phyloP scores from a whole-genome alignment of 106 monocot genomes.

The Cymbidium sinense region DNA sequence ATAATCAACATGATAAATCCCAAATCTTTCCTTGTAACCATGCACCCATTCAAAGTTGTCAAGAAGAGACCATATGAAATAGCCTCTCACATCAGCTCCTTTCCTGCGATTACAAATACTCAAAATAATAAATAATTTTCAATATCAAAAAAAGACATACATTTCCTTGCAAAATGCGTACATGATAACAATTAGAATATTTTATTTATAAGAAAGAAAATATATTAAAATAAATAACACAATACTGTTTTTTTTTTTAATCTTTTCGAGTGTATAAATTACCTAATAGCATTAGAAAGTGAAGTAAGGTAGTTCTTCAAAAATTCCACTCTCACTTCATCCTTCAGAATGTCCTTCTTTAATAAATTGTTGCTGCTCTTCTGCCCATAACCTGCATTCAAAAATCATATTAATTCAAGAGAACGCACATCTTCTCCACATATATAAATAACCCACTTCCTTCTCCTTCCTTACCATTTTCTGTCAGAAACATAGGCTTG shows the following conservation, averaged over 20 bases:
- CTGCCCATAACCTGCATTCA: slow-evolving; percentile 32
- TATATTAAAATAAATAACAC: not conserved
- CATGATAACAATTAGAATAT: not conserved
- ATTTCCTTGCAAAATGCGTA: not conserved
- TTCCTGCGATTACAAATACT: slow-evolving; percentile 11
- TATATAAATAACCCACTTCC: not conserved
- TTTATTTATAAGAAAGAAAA: no score
- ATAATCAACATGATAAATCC: slow-evolving; percentile 35
- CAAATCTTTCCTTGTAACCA: slow-evolving; percentile 38
- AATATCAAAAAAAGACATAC: not conserved
- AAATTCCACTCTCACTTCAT: slow-evolving; percentile 30
- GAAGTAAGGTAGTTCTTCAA: slow-evolving; percentile 26
- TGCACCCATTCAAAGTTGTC: slow-evolving; percentile 46
- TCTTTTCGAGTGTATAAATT: not conserved
- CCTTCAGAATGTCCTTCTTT: slow-evolving; percentile 17
- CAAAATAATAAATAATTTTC: not conserved
- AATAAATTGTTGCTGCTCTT: slow-evolving; percentile 6
- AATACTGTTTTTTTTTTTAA: not conserved
- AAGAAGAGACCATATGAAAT: slow-evolving; percentile 36
- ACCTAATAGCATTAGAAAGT: slow-evolving; percentile 34
- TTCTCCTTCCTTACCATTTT: slow-evolving; percentile 39
- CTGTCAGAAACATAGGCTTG: slow-evolving; percentile 44
- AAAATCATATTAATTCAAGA: not conserved
- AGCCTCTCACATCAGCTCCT: slow-evolving; percentile 52
- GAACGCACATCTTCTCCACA: not conserved